Base-by-base conservation (phyloP, 1,284 basidiomycete genomes). In the Mycosarcoma mackinlayi region DNA sequence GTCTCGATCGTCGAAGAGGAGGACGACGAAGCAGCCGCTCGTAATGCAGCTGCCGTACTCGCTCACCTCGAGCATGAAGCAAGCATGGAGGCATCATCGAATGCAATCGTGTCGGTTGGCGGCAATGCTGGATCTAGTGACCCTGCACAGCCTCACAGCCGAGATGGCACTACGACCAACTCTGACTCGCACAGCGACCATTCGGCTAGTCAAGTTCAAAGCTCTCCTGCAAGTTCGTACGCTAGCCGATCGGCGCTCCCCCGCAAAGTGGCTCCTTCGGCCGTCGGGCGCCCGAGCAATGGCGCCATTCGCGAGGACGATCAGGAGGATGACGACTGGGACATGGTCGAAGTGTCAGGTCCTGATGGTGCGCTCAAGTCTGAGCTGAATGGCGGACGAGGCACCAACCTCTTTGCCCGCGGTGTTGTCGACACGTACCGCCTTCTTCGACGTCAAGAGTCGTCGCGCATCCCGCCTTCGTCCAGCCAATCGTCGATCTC, bases 361-460 rank as follows among this genome's bases (percentile, higher is more conserved):
- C 61, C 67, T 7, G 68, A 70, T 41, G 71, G 56, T n/a, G 58
- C 52, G 28, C 58, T 75, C 39, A 57, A 70, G 46, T 78, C 77
- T 3, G 74, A 81, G 46, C 66, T 76, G 25, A 83, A 83, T 47
- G 82, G 82, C 13, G 80, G 81, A 14, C 69, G 71, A 19, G 81
- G 76, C 25, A 63, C 76, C 25, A 83, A 80, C 23, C 78, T 83
- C 6, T 83, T 80, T 51, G 64, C 80, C 0, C 73, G 79, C 9
- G 82, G 82, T 9, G 75, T 83, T 21, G 78, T 81, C 4, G 82
- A 83, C 60, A 76, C 77, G 16, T 79, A 79, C 44, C 66, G 77
- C 6, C 49, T 79, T 57, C 41, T 83, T 63, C 34, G 91, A 90
- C 74, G 88, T 86, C 61, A 78, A 37, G 76, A 78, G 38, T 70